phyloP scores from a whole-genome alignment of 768 basidiomycete genomes.

The Termitomyces sp. region DNA sequence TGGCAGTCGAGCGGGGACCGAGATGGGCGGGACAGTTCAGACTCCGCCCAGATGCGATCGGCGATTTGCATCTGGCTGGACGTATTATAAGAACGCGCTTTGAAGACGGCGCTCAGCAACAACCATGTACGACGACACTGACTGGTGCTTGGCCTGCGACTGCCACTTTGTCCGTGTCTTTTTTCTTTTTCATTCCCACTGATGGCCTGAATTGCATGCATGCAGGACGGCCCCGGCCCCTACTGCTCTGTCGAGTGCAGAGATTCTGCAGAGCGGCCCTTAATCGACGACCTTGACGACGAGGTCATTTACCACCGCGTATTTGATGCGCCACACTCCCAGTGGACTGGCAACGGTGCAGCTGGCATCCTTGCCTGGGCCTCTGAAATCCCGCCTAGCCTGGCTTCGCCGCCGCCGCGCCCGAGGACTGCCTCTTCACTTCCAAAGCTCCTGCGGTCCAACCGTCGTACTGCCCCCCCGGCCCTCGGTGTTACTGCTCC shows the following conservation, averaged over 20 bases:
- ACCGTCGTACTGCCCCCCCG: slow-evolving; percentile 41
- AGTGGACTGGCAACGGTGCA: slow-evolving; percentile 37
- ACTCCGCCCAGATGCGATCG: slow-evolving; percentile 9
- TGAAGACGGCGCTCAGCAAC: neutral
- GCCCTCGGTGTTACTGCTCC: slow-evolving; percentile 47
- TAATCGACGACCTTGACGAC: slow-evolving; percentile 21
- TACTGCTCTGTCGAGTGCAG: slow-evolving; percentile 55
- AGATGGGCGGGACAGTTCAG: slow-evolving; percentile 19
- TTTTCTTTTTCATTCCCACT: neutral
- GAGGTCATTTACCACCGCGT: slow-evolving; percentile 23
- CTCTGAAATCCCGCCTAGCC: slow-evolving; percentile 33
- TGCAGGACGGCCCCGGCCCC: slow-evolving; percentile 31
- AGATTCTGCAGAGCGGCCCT: slow-evolving; percentile 21
- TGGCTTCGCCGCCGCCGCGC: slow-evolving; percentile 18
- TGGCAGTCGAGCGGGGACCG: slow-evolving; percentile 12
- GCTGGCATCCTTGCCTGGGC: slow-evolving; percentile 48
- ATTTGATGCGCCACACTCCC: slow-evolving; percentile 11
- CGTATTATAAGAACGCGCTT: slow-evolving; percentile 9
- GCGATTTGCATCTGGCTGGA: slow-evolving; percentile 4
- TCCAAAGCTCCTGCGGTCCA: slow-evolving; percentile 37
- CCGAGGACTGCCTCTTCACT: slow-evolving; percentile 19
- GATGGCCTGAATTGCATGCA: neutral
- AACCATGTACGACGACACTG: slow-evolving; percentile 48
- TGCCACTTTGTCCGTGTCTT: slow-evolving; percentile 48
- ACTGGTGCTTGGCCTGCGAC: slow-evolving; percentile 71